phyloP scores from a whole-genome alignment of 495 filamentous ascomycete genomes.

The Arthonia radiata region DNA sequence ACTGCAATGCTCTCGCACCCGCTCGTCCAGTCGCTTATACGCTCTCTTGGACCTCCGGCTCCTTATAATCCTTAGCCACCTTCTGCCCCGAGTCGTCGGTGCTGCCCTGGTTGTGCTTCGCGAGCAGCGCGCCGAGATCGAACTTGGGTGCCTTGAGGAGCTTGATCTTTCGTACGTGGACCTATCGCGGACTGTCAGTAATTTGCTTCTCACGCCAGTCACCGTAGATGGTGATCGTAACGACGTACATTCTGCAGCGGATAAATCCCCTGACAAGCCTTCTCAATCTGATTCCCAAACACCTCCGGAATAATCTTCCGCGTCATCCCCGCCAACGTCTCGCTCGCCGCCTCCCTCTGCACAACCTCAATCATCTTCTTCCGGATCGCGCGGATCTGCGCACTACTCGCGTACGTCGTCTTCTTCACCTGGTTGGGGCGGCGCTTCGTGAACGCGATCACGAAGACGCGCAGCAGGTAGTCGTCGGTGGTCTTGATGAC shows the following conservation, averaged over 20 bases:
- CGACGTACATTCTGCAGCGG: slow-evolving; percentile 83
- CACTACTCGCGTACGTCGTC: slow-evolving; percentile 89
- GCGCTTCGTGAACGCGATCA: slow-evolving; percentile 96
- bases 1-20: too few relatives aligned
- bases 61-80: slow-evolving; percentile 94
- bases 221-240: slow-evolving; percentile 3
- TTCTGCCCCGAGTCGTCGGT: slow-evolving; percentile 92
- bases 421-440: slow-evolving; percentile 99
- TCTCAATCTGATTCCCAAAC: slow-evolving; percentile 98
- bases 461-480: slow-evolving; percentile 93
- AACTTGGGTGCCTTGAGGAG: slow-evolving; percentile 95
- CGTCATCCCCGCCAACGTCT: slow-evolving; percentile 81
- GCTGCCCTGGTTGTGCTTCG: slow-evolving; percentile 77
- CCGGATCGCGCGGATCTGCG: slow-evolving; percentile 88
- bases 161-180: slow-evolving; percentile 99
- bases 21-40: too few relatives aligned
- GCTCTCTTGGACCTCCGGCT: slow-evolving; percentile 57
- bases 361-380: slow-evolving; percentile 99
- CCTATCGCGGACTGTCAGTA: slow-evolving; percentile 30
- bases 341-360: slow-evolving; percentile 76
- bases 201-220: background rate
- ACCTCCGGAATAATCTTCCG: slow-evolving; percentile 97
- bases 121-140: slow-evolving; percentile 84
- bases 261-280: slow-evolving; percentile 96
- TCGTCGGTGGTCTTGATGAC: slow-evolving; percentile 99